These are phyloP conservation scores for Monosporozyma servazzii DNA, from an alignment of 805 yeast species.

Conservation along the genomic window DNA sequence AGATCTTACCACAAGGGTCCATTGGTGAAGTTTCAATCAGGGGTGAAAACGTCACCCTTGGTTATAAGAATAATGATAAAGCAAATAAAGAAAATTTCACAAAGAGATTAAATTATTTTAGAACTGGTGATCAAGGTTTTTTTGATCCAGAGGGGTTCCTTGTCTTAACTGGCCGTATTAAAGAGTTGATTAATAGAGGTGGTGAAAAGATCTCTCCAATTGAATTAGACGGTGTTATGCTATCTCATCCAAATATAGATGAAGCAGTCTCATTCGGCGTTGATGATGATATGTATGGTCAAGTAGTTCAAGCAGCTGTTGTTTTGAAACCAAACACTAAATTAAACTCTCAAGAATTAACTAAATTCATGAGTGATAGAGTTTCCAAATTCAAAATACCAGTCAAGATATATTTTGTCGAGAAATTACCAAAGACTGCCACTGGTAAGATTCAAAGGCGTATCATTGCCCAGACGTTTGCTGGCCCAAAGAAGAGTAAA, in stretches of 20 bases:
- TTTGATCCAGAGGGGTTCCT: slow-evolving; percentile 51
- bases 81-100: slow-evolving; percentile 65
- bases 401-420: slow-evolving; percentile 44
- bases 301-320: slow-evolving; percentile 60
- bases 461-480: slow-evolving; percentile 47
- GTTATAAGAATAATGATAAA: slow-evolving; percentile 61
- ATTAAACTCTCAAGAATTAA: slow-evolving; percentile 37
- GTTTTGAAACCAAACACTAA: slow-evolving; percentile 39
- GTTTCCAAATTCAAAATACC: slow-evolving; percentile 57
- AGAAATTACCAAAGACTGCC: slow-evolving; percentile 62
- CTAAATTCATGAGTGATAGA: slow-evolving; percentile 36
- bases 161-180: slow-evolving; percentile 58
- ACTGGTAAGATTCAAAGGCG: slow-evolving; percentile 72
- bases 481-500: slow-evolving; percentile 7
- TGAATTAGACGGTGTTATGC: slow-evolving; percentile 54
- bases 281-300: slow-evolving; percentile 60
- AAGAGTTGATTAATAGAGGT: slow-evolving; percentile 67
- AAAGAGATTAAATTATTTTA: slow-evolving; percentile 45
- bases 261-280: slow-evolving; percentile 69
- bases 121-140: slow-evolving; percentile 73
- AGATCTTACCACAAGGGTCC: slow-evolving; percentile 39
- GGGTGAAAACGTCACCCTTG: slow-evolving; percentile 62
- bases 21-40: slow-evolving; percentile 63
- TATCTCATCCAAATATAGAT: slow-evolving; percentile 51
- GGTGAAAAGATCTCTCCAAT: slow-evolving; percentile 73